Base-by-base conservation (phyloP, 345 rosid genomes). In the Populus davidiana region DNA sequence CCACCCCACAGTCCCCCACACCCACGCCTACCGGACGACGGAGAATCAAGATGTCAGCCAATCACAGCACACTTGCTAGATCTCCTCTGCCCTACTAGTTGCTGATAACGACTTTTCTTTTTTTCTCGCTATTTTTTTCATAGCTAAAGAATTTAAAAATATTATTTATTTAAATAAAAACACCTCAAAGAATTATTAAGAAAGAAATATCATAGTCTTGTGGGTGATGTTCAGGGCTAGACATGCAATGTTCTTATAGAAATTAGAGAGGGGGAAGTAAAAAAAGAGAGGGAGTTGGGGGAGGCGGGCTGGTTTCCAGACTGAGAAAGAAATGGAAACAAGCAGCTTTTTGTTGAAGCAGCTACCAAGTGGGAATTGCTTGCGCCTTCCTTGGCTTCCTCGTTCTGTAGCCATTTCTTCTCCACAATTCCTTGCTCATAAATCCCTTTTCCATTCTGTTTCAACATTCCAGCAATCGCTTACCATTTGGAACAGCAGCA, bases 1-100 rank as follows among this genome's bases (percentile, higher is more conserved):
- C 63, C 64, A 62, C 59, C 77, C 64, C 85, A 67, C 61, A 20
- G 62, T 83, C 83, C 77, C 81, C 0, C 35, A 4, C 35, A 33
- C 35, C 35, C 35, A 33, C 35, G 35, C 35, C 35, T 33, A 33
- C 35, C 35, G 35, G 35, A 3, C 35, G 35, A 33, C 35, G 3
- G 44, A 41, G 82, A 76, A 88, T 84, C 86, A 90, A 25, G 67
- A 64, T 35, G 35, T n/a, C 78, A 73, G 72, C 94, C 91, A 88
- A 92, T 89, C 79, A 81, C 72, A 83, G 0, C 69, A 33, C 84
- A 69, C 17, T 25, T 75, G 76, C 39, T 74, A 2, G 88, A 88
- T 87, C 85, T 89, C 83, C 77, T 66, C 77, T 41, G 41, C 81
- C 80, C 82, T 70, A 69, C 73, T 62, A n/a, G 65, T 43, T 2